Percentiles rank a stretch among this genome's conserved stretches.
phyloP scores from a whole-genome alignment of 2,329 filamentous ascomycete genomes.

The Gyromitra esculenta region DNA sequence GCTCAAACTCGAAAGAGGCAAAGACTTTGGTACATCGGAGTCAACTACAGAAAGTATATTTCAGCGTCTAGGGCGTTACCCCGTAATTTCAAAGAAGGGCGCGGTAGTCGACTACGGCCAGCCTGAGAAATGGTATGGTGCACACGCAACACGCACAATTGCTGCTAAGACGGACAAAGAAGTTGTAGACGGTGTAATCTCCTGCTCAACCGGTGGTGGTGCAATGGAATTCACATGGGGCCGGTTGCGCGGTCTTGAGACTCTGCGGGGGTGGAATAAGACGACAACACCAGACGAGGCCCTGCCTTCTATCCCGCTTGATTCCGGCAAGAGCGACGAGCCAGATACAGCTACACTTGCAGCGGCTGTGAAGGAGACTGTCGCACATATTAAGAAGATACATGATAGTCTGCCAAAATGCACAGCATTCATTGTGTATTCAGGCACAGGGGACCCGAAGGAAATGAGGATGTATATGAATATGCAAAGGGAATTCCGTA shows the following conservation, averaged over 20 bases:
- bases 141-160: slow-evolving; percentile 67
- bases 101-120: slow-evolving; percentile 92
- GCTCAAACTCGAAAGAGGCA: slow-evolving; percentile 94
- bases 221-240: slow-evolving; percentile 75
- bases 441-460: slow-evolving; percentile 74
- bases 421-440: slow-evolving; percentile 72
- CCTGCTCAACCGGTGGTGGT: slow-evolving; percentile 60
- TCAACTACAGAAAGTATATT: slow-evolving; percentile 87
- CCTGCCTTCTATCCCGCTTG: not conserved
- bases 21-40: slow-evolving; percentile 82
- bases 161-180: slow-evolving; percentile 69
- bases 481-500: slow-evolving; percentile 70
- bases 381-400: slow-evolving; percentile 66
- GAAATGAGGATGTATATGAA: slow-evolving; percentile 72
- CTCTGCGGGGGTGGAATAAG: slow-evolving; percentile 73
- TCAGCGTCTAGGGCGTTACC: slow-evolving; percentile 73
- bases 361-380: slow-evolving; percentile 52
- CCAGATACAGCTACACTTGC: slow-evolving; percentile 29
- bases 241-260: slow-evolving; percentile 73
- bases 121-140: slow-evolving; percentile 70
- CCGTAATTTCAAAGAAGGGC: slow-evolving; percentile 70
- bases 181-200: slow-evolving; percentile 67
- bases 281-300: slow-evolving; percentile 61
- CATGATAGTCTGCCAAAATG: slow-evolving; percentile 71
- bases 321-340: not conserved